Percentiles rank a stretch among this genome's conserved stretches.
Evolutionary conservation across 768 basidiomycete genomes (phyloP).

Genomic region (Termitomyces sp.): DNA sequence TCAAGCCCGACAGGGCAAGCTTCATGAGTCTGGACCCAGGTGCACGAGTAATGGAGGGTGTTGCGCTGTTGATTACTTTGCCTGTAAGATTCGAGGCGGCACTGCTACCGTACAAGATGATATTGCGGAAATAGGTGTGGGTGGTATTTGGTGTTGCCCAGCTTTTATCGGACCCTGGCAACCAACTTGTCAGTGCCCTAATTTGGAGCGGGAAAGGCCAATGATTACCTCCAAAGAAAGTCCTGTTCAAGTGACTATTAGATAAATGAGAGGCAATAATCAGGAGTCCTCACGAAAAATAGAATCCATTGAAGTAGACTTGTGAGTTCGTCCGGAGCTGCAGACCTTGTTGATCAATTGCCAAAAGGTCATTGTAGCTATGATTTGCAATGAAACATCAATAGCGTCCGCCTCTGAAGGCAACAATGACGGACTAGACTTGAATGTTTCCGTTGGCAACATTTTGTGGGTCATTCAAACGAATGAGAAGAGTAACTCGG

Average conservation of each 20-base stretch:
- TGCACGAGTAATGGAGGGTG: background rate
- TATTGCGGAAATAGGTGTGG: slow-evolving; percentile 75
- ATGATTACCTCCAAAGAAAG: slow-evolving; percentile 72
- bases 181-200: slow-evolving; percentile 10
- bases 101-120: slow-evolving; percentile 60
- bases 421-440: slow-evolving; percentile 54
- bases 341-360: slow-evolving; percentile 54
- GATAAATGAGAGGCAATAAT: background rate
- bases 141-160: slow-evolving; percentile 72
- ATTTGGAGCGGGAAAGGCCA: background rate
- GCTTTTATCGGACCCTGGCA: slow-evolving; percentile 53
- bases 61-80: slow-evolving; percentile 21
- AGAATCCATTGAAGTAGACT: slow-evolving; percentile 64
- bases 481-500: slow-evolving; percentile 66
- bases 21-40: background rate
- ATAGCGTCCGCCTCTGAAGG: background rate
- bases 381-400: background rate
- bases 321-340: slow-evolving; percentile 54
- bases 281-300: slow-evolving; percentile 60
- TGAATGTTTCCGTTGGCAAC: slow-evolving; percentile 70
- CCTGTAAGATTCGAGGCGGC: slow-evolving; percentile 45
- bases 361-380: slow-evolving; percentile 70
- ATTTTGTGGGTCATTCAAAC: slow-evolving; percentile 65
- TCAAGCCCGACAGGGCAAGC: slow-evolving; percentile 1
- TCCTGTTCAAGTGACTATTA: slow-evolving; percentile 33